Base-by-base conservation (phyloP, 2,329 filamentous ascomycete species). In the Westerdykella aurantiaca region DNA sequence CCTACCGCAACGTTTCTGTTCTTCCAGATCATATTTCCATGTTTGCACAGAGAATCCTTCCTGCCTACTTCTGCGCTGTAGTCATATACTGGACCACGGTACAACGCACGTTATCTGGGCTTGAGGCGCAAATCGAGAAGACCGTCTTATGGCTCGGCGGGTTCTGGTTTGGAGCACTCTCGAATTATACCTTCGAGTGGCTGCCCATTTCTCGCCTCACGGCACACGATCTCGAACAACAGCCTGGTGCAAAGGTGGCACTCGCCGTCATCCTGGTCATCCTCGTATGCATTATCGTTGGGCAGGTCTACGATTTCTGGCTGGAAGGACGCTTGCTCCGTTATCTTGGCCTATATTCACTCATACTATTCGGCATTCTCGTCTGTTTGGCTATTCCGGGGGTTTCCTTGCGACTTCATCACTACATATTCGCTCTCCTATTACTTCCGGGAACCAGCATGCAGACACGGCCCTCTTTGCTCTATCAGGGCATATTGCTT, bases 141-240 rank as follows among this genome's bases (percentile, higher is more conserved):
- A 86, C 88, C 0, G 66, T 96, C 1, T 73, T 97, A 23, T 97
- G 89, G 85, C 75, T 97, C 1, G 89, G 89, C 0, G 83, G 82
- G 11, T 88, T 86, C 61, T 97, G 93, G 84, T 81, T 96, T 37
- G 91, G 90, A 13, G 84, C 88, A 1, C 70, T 97, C 50, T 90
- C 90, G 54, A 97, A 97, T 65, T 93, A 96, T 67, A 96, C 93
- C 0, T 87, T 97, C 57, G 85, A 88, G 50, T 85, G 87, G 72
- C 95, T 97, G 47, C 93, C 93, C 0, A 93, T 98, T 53, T 82
- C 88, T 63, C 83, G 93, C 4, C 77, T 98, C 13, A 96, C 86
- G 9, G 81, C 83, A 0, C 88, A 93, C 61, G 93, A 98, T 60
- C 78, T 98, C 25, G 72, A 84, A 34, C 85, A 90, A 58, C 89